phyloP scores from a whole-genome alignment of 2,329 filamentous ascomycete species.

The Macroventuria anomochaeta region DNA sequence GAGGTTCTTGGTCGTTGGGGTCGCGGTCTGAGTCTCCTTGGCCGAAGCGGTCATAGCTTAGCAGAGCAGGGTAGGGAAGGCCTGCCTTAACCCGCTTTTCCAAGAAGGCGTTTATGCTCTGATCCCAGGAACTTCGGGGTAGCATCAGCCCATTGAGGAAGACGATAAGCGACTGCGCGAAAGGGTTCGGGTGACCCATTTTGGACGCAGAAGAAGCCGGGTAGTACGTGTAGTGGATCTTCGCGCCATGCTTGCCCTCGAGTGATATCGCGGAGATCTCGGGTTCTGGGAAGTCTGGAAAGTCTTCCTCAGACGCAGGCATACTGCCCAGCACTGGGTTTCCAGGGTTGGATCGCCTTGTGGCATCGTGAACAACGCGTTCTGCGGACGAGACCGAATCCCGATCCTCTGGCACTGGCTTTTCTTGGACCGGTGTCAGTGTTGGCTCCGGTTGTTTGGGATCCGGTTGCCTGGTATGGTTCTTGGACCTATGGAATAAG shows the following conservation, averaged over 20 bases:
- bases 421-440: conserved; percentile 10
- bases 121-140: conserved; percentile 50
- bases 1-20: conserved; percentile 42
- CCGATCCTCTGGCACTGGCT: not conserved
- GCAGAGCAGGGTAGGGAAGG: conserved; percentile 50
- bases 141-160: conserved; percentile 55
- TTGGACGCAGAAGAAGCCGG: conserved; percentile 33
- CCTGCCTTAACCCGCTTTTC: conserved; percentile 32
- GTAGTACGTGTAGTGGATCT: conserved; percentile 46
- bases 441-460: conserved; percentile 3
- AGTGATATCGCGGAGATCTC: conserved; percentile 37
- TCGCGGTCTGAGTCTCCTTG: conserved; percentile 62
- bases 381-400: conserved; percentile 7
- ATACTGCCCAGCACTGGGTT: conserved; percentile 19
- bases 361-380: conserved; percentile 10
- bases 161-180: conserved; percentile 49
- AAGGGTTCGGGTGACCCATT: conserved; percentile 37
- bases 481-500: conserved; percentile 12
- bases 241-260: conserved; percentile 39
- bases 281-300: conserved; percentile 39
- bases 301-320: conserved; percentile 37
- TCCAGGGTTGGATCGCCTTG: conserved; percentile 1
- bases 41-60: conserved; percentile 66
- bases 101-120: conserved; percentile 41
- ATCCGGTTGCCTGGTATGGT: conserved; percentile 13